Base-by-base conservation (phyloP, 2,329 filamentous ascomycete genomes). In the Colletotrichum agaves region DNA sequence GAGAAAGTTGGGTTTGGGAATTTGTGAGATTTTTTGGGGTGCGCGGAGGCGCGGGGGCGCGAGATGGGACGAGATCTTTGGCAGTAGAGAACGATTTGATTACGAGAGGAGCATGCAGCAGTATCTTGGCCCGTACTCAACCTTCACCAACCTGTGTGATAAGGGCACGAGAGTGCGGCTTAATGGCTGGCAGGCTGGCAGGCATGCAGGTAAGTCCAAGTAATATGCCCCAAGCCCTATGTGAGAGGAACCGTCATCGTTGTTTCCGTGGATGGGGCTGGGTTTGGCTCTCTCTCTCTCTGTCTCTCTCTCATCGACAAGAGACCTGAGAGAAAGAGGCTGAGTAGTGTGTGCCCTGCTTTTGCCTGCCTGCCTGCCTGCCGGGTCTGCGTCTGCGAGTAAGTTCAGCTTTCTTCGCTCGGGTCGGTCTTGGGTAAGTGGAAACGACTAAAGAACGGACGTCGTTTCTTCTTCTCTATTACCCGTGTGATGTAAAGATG, bases 1-100 rank as follows among this genome's bases (percentile, higher is more conserved):
- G 64, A 67, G 64, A 67, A 53, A 67, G 64, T 67, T 67, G 64
- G 63, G 27, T 64, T 67, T 67, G 64, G 61, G 61, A 44, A 49
- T 27, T 41, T 67, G 64, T 49, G 47, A 55, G 55, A 37, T 59
- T 47, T 59, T 47, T 41, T 53, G 64, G 60, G 46, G 47, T 21
- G 59, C 3, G 50, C 21, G 33, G 33, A 17, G 41, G 31, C 17
- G 50, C 21, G 33, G 33, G 12, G 41, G 31, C 17, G 43, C 17
- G 43, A 59, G 52, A 43, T 43, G 37, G 52, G 44, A 3, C 44
- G 56, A 59, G 58, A 61, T 61, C 21, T 11, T 39, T 31, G 46
- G 46, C 35, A 49, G 58, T 21, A 46, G 33, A 11, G 58, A 35
- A 61, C 19, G 58, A 61, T 52, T 52, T 52, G 46, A 19, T 61